phyloP scores from a whole-genome alignment of 2,329 filamentous ascomycete genomes.

The Pyrenophora graminea region DNA sequence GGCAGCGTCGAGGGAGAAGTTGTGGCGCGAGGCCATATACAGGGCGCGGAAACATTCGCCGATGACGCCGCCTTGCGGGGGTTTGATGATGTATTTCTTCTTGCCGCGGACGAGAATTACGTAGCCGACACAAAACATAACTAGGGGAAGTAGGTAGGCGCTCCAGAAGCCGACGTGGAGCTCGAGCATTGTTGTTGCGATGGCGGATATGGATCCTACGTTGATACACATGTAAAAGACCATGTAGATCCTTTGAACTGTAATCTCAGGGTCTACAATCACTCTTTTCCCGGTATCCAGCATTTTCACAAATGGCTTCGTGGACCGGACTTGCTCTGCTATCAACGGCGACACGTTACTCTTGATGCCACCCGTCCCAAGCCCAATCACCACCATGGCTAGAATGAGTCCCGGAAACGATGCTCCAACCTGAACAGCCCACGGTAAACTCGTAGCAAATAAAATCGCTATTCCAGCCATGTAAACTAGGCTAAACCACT shows the following conservation, averaged over 20 bases:
- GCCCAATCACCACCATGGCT: conserved; percentile 69
- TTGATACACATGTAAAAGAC: conserved; percentile 77
- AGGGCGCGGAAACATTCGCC: conserved; percentile 60
- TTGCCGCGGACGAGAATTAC: conserved; percentile 51
- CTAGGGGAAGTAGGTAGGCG: conserved; percentile 66
- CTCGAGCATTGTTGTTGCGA: conserved; percentile 73
- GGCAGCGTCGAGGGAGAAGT: conserved; percentile 61
- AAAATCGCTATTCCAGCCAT: conserved; percentile 70
- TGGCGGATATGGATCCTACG: conserved; percentile 68
- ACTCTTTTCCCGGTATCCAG: conserved; percentile 47
- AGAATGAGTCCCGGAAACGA: conserved; percentile 67
- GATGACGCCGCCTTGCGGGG: conserved; percentile 46
- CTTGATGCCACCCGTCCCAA: conserved; percentile 82
- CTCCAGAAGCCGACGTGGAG: conserved; percentile 72
- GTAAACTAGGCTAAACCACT: conserved; percentile 66
- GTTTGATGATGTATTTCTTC: conserved; percentile 44
- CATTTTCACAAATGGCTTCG: conserved; percentile 47
- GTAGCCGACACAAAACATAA: conserved; percentile 68
- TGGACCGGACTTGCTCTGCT: conserved; percentile 54
- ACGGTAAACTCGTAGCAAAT: conserved; percentile 66
- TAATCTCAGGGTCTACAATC: conserved; percentile 52
- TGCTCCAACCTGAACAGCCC: conserved; percentile 62
- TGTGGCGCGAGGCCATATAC: conserved; percentile 59
- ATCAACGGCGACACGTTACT: conserved; percentile 67
- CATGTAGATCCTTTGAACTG: conserved; percentile 56